phyloP scores from a whole-genome alignment of 345 rosid genomes.

The Lumnitzera littorea region DNA sequence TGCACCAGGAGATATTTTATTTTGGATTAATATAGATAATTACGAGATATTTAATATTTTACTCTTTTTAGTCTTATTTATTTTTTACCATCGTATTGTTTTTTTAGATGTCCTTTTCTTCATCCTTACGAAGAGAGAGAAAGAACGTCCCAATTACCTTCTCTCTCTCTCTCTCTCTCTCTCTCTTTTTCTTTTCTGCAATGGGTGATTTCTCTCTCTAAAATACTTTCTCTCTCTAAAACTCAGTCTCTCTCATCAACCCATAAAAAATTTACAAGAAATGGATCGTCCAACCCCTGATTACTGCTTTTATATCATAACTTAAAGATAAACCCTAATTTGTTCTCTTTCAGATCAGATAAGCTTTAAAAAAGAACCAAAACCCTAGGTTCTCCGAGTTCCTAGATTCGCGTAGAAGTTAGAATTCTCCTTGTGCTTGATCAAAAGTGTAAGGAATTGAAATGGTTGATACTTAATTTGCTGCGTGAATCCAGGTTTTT shows the following conservation, averaged over 20 bases:
- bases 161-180: conserved; percentile 9
- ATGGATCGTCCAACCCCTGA: too few relatives aligned
- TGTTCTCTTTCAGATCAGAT: conserved; percentile 6
- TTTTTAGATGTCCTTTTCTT: too few relatives aligned
- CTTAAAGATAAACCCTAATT: neutral
- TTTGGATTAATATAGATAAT: too few relatives aligned
- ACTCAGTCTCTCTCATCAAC: conserved; percentile 16
- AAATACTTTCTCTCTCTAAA: neutral
- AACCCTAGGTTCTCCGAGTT: conserved; percentile 23
- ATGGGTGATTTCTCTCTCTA: conserved; percentile 15
- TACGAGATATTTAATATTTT: too few relatives aligned
- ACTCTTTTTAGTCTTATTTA: too few relatives aligned
- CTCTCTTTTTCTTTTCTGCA: conserved; percentile 14
- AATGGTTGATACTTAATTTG: too few relatives aligned
- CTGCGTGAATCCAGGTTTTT: too few relatives aligned
- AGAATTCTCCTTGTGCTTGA: conserved; percentile 6
- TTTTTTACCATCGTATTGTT: too few relatives aligned
- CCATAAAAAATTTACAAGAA: conserved; percentile 10
- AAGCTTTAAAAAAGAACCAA: conserved; percentile 5
- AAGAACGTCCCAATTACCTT: too few relatives aligned
- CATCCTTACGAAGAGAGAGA: neutral
- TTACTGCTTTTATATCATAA: too few relatives aligned
- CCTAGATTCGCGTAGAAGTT: conserved; percentile 21
- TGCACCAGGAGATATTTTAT: too few relatives aligned
- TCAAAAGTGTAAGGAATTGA: neutral